Percentiles rank a stretch among this genome's conserved stretches.
phyloP scores from a whole-genome alignment of 305 asterid species.

The Rubia peregrina region DNA sequence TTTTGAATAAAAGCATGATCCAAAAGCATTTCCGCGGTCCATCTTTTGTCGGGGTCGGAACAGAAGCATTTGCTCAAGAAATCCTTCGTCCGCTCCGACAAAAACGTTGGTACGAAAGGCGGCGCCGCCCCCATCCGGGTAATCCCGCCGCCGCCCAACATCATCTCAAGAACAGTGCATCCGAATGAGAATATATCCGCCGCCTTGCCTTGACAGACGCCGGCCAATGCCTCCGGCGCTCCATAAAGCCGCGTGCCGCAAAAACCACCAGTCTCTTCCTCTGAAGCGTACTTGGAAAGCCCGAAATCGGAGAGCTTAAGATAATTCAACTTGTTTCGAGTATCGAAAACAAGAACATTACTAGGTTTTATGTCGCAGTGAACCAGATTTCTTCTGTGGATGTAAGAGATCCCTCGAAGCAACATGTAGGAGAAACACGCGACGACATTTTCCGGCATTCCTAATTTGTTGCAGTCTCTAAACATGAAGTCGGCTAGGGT shows the following conservation, averaged over 20 bases:
- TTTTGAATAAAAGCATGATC: not conserved
- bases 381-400: not conserved
- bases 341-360: not conserved
- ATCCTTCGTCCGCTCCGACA: not conserved
- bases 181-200: not conserved
- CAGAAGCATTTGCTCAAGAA: not conserved
- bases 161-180: not conserved
- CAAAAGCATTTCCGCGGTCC: constrained; percentile 1
- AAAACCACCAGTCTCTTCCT: not conserved
- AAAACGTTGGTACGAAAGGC: not conserved
- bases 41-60: not conserved
- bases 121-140: not conserved
- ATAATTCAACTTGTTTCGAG: not conserved
- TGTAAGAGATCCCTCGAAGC: not conserved
- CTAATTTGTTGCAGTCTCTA: not conserved
- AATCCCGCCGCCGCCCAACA: not conserved
- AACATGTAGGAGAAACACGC: not conserved
- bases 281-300: not conserved
- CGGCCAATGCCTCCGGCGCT: not conserved
- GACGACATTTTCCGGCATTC: not conserved
- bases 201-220: not conserved
- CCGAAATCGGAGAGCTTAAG: not conserved
- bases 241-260: not conserved
- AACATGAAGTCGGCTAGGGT: not conserved
- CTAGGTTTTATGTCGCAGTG: not conserved